A percentile compares a stretch with the other conserved stretches of the same genome.
phyloP scores from a whole-genome alignment of 192 early-diverging fungal species.

The Coemansia sp. region DNA sequence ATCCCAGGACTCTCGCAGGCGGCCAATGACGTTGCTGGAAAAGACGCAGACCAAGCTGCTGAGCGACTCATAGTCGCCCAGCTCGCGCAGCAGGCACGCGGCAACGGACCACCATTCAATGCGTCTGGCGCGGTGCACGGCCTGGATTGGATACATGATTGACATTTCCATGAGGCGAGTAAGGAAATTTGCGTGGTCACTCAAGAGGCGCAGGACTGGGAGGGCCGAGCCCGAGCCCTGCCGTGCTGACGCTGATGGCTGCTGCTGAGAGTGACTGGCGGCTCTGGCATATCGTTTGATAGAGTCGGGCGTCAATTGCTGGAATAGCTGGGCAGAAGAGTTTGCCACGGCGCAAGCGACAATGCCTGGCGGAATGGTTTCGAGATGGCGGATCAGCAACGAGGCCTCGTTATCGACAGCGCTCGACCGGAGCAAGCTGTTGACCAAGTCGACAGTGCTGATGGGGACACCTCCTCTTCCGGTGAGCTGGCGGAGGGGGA shows the following conservation, averaged over 20 bases:
- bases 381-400: conserved; percentile 17
- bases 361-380: conserved; percentile 41
- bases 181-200: conserved; percentile 48
- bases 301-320: conserved; percentile 21
- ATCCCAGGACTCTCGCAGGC: conserved; percentile 34
- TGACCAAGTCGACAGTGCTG: conserved; percentile 28
- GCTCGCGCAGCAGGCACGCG: conserved; percentile 36
- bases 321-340: conserved; percentile 42
- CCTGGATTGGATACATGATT: conserved; percentile 30
- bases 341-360: conserved; percentile 43
- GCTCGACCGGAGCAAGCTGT: conserved; percentile 36
- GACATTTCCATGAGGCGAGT: conserved; percentile 37
- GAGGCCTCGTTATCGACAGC: conserved; percentile 22
- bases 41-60: conserved; percentile 46
- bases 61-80: conserved; percentile 50
- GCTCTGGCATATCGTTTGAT: conserved; percentile 20
- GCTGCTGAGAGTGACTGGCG: neutral
- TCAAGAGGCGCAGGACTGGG: conserved; percentile 28
- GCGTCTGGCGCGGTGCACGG: conserved; percentile 28
- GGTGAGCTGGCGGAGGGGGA: conserved; percentile 26
- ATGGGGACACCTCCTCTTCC: conserved; percentile 8
- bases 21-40: conserved; percentile 20
- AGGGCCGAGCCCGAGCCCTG: neutral
- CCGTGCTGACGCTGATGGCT: neutral
- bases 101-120: conserved; percentile 47